These are phyloP conservation scores for Populus hybrid DNA, from an alignment of 441 rosid genomes.

Conservation along the genomic window DNA sequence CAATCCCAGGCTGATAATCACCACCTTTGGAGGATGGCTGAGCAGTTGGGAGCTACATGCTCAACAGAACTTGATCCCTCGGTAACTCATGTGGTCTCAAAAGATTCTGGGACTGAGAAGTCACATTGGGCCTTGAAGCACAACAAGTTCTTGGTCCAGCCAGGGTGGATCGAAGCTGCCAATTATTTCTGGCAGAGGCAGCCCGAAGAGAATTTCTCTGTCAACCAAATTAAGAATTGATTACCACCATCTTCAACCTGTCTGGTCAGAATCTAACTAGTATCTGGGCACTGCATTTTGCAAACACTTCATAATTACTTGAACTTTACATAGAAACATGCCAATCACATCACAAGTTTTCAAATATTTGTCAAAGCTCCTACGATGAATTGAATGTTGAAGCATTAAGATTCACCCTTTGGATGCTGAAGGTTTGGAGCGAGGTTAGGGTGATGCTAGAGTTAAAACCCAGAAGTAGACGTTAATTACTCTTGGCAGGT, in stretches of 20 bases:
- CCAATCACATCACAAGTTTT: background rate
- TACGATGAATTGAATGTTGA: too few species aligned
- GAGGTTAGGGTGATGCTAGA: background rate
- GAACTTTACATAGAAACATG: background rate
- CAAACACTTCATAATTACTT: background rate
- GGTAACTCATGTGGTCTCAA: slow-evolving; percentile 67
- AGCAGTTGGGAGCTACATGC: slow-evolving; percentile 77
- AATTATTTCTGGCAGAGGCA: slow-evolving; percentile 67
- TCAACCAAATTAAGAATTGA: slow-evolving; percentile 28
- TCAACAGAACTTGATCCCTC: slow-evolving; percentile 44
- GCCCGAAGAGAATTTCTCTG: slow-evolving; percentile 64
- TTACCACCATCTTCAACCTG: background rate
- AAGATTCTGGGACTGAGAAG: slow-evolving; percentile 63
- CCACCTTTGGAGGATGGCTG: slow-evolving; percentile 79
- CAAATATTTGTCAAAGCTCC: background rate
- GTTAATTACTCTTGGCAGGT: background rate
- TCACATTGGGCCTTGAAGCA: slow-evolving; percentile 68
- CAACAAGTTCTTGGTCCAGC: slow-evolving; percentile 62
- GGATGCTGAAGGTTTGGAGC: background rate
- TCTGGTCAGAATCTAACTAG: background rate
- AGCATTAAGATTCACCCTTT: too few species aligned
- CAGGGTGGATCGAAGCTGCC: slow-evolving; percentile 76
- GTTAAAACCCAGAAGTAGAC: background rate
- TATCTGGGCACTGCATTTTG: background rate
- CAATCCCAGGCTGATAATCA: slow-evolving; percentile 53